phyloP scores from a whole-genome alignment of 768 basidiomycete genomes.

The Boletus fagicola region DNA sequence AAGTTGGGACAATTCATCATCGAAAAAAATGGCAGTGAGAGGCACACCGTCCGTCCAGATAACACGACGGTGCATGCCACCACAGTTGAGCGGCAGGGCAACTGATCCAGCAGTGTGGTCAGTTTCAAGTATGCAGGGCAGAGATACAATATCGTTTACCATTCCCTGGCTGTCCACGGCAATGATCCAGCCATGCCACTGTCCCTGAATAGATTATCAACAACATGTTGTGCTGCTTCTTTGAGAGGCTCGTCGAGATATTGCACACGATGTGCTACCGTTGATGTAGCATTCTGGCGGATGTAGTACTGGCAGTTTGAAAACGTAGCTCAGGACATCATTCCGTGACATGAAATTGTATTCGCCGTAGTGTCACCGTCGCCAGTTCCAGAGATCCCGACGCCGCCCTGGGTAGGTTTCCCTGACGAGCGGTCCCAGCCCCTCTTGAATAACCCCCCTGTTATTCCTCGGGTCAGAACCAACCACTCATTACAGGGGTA shows the following conservation, averaged over 20 bases:
- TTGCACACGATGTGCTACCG: slow-evolving; percentile 64
- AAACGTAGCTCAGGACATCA: not conserved
- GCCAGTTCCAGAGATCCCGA: no score
- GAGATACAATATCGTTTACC: slow-evolving; percentile 40
- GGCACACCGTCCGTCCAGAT: slow-evolving; percentile 46
- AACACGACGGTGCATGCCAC: slow-evolving; percentile 72
- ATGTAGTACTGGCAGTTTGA: slow-evolving; percentile 63
- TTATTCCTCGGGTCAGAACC: no score
- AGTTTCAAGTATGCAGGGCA: not conserved
- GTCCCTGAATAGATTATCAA: no score
- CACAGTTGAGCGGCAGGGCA: slow-evolving; percentile 50
- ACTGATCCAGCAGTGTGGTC: not conserved
- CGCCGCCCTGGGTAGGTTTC: no score
- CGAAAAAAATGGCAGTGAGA: slow-evolving; percentile 75
- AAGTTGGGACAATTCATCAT: slow-evolving; percentile 47
- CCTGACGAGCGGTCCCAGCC: no score
- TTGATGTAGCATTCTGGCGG: slow-evolving; percentile 61
- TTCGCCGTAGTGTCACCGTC: slow-evolving; percentile 69
- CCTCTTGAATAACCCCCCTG: no score
- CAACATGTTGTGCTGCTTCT: slow-evolving; percentile 42
- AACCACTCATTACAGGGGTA: no score
- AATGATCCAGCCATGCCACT: not conserved
- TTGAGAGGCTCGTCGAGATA: slow-evolving; percentile 48
- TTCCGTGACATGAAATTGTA: not conserved
- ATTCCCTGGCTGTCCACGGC: slow-evolving; percentile 66